Conservation (phyloP, 805 yeast species). For the Candida orba region DNA sequence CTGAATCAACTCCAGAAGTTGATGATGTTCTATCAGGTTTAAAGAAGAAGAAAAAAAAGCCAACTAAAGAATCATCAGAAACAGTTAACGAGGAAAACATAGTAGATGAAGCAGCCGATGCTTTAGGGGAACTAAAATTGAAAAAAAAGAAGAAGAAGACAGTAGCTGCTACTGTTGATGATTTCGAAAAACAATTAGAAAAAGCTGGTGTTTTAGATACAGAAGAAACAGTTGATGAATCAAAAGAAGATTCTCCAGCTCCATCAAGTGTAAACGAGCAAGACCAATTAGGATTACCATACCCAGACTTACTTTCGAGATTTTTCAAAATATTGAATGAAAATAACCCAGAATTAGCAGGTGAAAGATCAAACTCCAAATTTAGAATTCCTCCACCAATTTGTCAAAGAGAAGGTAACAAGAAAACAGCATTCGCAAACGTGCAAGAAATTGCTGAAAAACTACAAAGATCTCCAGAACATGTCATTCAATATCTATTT, state of each 20-base stretch:
- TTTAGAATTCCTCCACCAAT: constrained; percentile 97
- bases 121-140: constrained; percentile 62
- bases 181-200: constrained; percentile 83
- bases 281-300: constrained; percentile 56
- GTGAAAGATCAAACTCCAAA: constrained; percentile 87
- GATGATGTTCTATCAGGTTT: constrained; percentile 72
- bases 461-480: constrained; percentile 94
- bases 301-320: constrained; percentile 70
- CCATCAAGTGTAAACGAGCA: constrained; percentile 20
- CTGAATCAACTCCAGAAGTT: constrained; percentile 36
- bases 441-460: constrained; percentile 92
- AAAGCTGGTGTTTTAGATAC: constrained; percentile 71
- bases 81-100: constrained; percentile 28
- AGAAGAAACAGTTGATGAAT: constrained; percentile 7
- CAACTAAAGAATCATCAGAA: constrained; percentile 25
- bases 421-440: constrained; percentile 93
- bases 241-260: constrained; percentile 21
- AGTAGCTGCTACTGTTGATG: constrained; percentile 52
- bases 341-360: constrained; percentile 97
- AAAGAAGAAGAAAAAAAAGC: constrained; percentile 81
- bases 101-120: constrained; percentile 45
- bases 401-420: constrained; percentile 94
- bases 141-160: constrained; percentile 85
- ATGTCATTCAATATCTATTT: constrained; percentile 90
- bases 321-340: constrained; percentile 81